phyloP scores from a whole-genome alignment of 352 stramenopile genomes.

The Globisporangium emineosum region DNA sequence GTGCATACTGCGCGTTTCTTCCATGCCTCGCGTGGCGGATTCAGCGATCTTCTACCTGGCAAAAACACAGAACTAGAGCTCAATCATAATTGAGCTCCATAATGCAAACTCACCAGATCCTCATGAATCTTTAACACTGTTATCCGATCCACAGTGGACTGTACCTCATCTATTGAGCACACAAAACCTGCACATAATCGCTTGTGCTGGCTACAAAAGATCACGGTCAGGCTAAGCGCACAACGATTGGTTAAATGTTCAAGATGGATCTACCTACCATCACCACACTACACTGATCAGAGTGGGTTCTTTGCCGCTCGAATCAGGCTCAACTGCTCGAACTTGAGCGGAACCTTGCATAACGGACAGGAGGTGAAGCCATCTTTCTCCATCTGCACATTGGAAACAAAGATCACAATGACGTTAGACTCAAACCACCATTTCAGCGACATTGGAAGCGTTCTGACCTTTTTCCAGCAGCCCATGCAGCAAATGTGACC shows the following conservation, averaged over 20 bases:
- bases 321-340: constrained; percentile 71
- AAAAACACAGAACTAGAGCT: background rate
- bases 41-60: constrained; percentile 8
- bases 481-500: constrained; percentile 81
- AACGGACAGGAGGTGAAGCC: constrained; percentile 72
- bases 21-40: constrained; percentile 4
- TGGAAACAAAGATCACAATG: background rate
- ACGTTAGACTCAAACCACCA: background rate
- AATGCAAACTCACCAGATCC: constrained; percentile 1
- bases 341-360: constrained; percentile 71
- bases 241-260: background rate
- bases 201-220: constrained; percentile 4
- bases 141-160: background rate
- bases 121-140: background rate
- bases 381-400: constrained; percentile 61
- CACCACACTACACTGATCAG: background rate
- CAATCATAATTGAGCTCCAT: constrained; percentile 3
- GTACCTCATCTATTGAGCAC: constrained; percentile 5
- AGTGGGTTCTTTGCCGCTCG: constrained; percentile 44
- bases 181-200: constrained; percentile 10
- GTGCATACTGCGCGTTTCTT: background rate
- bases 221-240: background rate
- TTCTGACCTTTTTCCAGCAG: constrained; percentile 82
- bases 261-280: background rate
- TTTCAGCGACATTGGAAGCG: background rate